Evolutionary conservation across 2,329 filamentous ascomycete species (phyloP), one percentile per base, ranked within the genome.

Genomic region (Calycina marina): DNA sequence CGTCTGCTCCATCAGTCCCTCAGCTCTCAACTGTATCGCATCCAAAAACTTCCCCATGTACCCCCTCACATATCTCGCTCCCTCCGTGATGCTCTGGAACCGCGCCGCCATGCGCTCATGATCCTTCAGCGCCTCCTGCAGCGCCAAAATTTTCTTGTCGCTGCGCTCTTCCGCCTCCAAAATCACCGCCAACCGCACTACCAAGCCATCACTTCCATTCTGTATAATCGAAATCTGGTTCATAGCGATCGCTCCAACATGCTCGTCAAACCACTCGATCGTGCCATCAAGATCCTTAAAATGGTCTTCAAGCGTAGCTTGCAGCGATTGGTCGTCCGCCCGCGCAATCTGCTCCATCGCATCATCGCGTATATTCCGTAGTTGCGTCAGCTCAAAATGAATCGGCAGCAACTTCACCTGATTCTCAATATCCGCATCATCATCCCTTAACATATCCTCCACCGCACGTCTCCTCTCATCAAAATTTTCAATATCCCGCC

Each of bases 81-180:
- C 88, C 43, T 88, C 80, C 6, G 86, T 88, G 57, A 98, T 93
- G 46, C 84, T 88, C 59, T 93, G 86, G 62, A 98, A 93, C 31
- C 88, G 72, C 28, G 77, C 77, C 6, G 86, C 90, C 52, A 98
- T 79, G 53, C 96, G 88, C 53, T 88, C 85, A 57, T 96, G 92
- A 51, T 96, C 88, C 49, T 83, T 84, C 53, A 96, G 76, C 0
- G 90, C 92, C 48, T 96, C 88, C 52, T 94, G 86, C 41, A 98
- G 62, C 2, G 90, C 90, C 50, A 81, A 69, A 15, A 93, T 84
- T 43, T 86, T 80, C 56, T 83, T 80, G 54, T 98, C 90, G 49
- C 86, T 93, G 65, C 86, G 90, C 62, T 98, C 90, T 56, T 98
- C 90, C 18, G 86, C 85, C 53, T 93, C 81, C 41, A 98, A 86